Evolutionary conservation across 1,139 yeast species (phyloP).

Genomic region (Protomyces macrosporus): DNA sequence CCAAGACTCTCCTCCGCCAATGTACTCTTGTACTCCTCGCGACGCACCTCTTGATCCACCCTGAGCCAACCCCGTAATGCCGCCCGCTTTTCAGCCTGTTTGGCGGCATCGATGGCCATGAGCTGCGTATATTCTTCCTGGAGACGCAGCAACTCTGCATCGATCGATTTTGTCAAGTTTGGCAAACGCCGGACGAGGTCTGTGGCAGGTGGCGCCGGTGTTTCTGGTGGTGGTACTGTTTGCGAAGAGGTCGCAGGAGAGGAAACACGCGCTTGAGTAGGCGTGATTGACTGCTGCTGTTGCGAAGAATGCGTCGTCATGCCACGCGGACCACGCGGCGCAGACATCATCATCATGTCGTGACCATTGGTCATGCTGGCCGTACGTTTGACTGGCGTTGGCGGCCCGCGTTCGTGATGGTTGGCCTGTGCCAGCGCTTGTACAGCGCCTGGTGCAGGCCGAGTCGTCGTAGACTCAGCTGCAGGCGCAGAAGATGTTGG

Average conservation of each 20-base stretch:
- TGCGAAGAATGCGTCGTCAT: not conserved
- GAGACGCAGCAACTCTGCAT: slow-evolving; percentile 1
- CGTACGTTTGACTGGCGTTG: too few species aligned
- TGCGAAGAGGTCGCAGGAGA: not conserved
- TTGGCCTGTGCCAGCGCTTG: too few species aligned
- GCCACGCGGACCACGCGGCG: not conserved
- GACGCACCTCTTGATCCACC: slow-evolving; percentile 1
- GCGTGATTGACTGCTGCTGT: not conserved
- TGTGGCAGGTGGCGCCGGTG: not conserved
- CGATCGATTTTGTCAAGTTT: slow-evolving; percentile 2
- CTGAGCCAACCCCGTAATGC: slow-evolving; percentile 1
- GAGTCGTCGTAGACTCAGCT: too few species aligned
- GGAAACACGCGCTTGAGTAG: not conserved
- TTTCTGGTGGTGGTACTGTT: not conserved
- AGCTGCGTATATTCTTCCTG: not conserved
- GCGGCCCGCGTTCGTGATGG: too few species aligned
- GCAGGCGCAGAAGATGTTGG: too few species aligned
- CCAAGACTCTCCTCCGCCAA: slow-evolving; percentile 9
- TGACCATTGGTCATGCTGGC: too few species aligned
- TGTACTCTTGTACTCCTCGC: slow-evolving; percentile 16
- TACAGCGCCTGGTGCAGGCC: too few species aligned
- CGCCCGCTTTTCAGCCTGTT: slow-evolving; percentile 5
- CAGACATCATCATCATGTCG: not conserved
- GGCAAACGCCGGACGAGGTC: not conserved
- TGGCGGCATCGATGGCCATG: not conserved